These are phyloP conservation scores for Gymnopilus dilepis DNA, from an alignment of 768 basidiomycete genomes.

Conservation along the genomic window DNA sequence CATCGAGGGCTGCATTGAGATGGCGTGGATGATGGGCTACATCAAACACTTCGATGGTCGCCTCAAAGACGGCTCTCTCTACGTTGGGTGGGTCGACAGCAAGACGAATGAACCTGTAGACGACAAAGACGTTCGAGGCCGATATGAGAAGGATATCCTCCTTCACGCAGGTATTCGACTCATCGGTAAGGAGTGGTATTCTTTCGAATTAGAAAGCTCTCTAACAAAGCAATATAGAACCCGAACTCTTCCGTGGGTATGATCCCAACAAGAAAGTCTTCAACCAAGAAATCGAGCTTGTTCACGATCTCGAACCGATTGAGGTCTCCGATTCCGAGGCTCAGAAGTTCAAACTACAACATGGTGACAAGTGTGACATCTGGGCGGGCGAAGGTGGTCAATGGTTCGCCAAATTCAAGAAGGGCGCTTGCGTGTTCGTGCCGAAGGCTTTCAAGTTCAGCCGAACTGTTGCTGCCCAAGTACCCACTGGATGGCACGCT, in stretches of 20 bases:
- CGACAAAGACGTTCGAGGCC: conserved; percentile 94
- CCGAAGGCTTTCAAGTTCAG: conserved; percentile 97
- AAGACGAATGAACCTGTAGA: conserved; percentile 94
- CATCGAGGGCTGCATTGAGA: conserved; percentile 97
- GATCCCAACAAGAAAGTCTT: conserved; percentile 98
- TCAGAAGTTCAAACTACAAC: conserved; percentile 93
- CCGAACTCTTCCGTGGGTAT: conserved; percentile 97
- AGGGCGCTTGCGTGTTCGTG: conserved; percentile 89
- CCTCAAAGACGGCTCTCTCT: conserved; percentile 87
- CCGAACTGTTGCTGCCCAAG: conserved; percentile 92
- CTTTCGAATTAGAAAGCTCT: not conserved
- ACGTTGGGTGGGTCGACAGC: conserved; percentile 98
- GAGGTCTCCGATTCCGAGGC: conserved; percentile 93
- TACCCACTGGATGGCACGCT: conserved; percentile 97
- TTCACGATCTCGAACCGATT: conserved; percentile 95
- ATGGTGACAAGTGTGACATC: conserved; percentile 94
- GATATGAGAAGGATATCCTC: conserved; percentile 94
- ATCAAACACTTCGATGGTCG: conserved; percentile 99
- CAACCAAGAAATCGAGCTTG: conserved; percentile 95
- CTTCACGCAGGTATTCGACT: conserved; percentile 91
- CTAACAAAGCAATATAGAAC: conserved; percentile 58
- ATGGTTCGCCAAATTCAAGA: conserved; percentile 99
- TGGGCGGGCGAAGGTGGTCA: conserved; percentile 94
- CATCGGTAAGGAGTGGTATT: conserved; percentile 67
- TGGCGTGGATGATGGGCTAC: conserved; percentile 99